A percentile compares a stretch with the other conserved stretches of the same genome.
These are phyloP conservation scores for Xylariaceae sp. DNA, from an alignment of 2,329 filamentous ascomycete species.

Conservation along the genomic window DNA sequence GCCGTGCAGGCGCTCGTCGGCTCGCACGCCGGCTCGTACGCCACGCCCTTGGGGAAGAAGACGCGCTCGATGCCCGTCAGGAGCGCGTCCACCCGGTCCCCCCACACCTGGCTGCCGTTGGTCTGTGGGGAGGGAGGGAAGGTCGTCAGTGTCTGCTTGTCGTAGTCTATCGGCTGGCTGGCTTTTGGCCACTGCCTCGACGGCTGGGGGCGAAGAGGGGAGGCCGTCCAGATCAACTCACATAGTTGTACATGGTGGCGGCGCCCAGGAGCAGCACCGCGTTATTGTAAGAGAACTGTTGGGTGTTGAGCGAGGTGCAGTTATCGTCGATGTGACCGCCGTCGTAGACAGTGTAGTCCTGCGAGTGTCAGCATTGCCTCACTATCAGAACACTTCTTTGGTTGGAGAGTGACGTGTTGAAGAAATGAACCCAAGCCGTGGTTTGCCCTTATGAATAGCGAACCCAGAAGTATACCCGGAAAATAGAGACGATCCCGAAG, in stretches of 20 bases:
- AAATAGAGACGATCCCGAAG: too few species aligned
- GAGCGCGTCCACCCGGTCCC: slow-evolving; percentile 41
- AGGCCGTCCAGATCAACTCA: too few species aligned
- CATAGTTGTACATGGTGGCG: slow-evolving; percentile 36
- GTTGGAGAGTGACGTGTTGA: too few species aligned
- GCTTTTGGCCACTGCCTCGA: too few species aligned
- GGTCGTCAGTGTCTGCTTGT: too few species aligned
- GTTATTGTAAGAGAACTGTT: slow-evolving; percentile 46
- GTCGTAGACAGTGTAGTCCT: slow-evolving; percentile 42
- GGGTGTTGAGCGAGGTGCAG: slow-evolving; percentile 36
- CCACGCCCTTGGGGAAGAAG: slow-evolving; percentile 40
- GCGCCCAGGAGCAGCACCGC: slow-evolving; percentile 38
- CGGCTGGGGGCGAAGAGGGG: too few species aligned
- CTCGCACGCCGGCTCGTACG: slow-evolving; percentile 50
- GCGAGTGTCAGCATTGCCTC: too few species aligned
- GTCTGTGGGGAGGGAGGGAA: slow-evolving; percentile 11
- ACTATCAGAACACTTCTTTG: too few species aligned
- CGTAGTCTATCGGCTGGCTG: too few species aligned
- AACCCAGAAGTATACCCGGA: too few species aligned
- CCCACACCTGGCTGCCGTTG: slow-evolving; percentile 27
- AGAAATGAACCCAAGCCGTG: too few species aligned
- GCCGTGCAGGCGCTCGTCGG: slow-evolving; percentile 37
- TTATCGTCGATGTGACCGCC: slow-evolving; percentile 34
- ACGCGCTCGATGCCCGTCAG: slow-evolving; percentile 36
- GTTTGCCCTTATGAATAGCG: too few species aligned